Base-by-base conservation (phyloP, 148 eudicot genomes). In the Silene latifolia region DNA sequence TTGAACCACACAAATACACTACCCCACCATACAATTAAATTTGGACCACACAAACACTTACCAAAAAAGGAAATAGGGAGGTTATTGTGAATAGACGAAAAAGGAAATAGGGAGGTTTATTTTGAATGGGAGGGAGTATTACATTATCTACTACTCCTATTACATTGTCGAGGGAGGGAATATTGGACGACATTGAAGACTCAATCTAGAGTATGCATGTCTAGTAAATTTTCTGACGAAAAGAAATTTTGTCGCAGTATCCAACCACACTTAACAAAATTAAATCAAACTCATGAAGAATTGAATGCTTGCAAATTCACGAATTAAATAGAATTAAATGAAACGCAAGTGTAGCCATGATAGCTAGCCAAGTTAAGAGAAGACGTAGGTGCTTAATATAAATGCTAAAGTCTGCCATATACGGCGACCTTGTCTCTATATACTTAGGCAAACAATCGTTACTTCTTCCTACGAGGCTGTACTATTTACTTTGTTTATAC, bases 401-500 rank as follows among this genome's bases (percentile, higher is more conserved):
- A 75, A 80, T 75, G 75, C 65, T 27, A 54, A 74, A 51, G 66
- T 74, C 82, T 75, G 82, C 12, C 25, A 56, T 46, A 63, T 75
- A 80, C 78, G 82, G 79, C 79, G 82, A 75, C 78, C 12, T 56
- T 80, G 82, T 80, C 79, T 54, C 75, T 24, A 54, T 70, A 44
- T 42, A 63, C 82, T 8, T 0, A 60, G 78, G 74, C 82, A 74
- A 24, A 74, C 66, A 46, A 4, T n/a, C 17, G 8, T 29, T 42
- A n/a, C 24, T 46, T 13, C 11, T 21, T 63, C 51, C 46, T 73
- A 14, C 21, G 7, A n/a, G 9, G 1, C 53, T 6, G 35, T 17
- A 54, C 20, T 71, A 7, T 15, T 17, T 56, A 14, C 73, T 53
- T 27, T 48, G 18, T 51, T 32, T 32, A 32, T 32, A 32, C 35